These are phyloP conservation scores for Lepraria neglecta DNA, from an alignment of 495 filamentous ascomycete genomes.

Conservation along the genomic window DNA sequence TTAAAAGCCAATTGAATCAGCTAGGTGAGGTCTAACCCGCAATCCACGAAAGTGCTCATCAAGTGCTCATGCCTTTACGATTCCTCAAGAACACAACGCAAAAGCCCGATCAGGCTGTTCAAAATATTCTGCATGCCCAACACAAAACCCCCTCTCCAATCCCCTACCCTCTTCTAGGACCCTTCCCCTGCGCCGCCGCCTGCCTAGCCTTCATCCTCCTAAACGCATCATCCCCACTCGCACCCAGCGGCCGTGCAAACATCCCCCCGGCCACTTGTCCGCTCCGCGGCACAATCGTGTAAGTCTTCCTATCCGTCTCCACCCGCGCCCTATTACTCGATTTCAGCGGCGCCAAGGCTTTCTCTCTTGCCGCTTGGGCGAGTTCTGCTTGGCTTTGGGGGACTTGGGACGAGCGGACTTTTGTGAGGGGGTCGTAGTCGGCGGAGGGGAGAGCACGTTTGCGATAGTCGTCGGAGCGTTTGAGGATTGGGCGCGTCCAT, in stretches of 20 bases:
- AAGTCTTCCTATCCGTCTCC: conserved; percentile 64
- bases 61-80: too few species aligned
- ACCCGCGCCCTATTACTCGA: conserved; percentile 66
- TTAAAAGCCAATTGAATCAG: too few species aligned
- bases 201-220: conserved; percentile 72
- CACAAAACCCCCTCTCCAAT: not conserved
- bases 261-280: conserved; percentile 46
- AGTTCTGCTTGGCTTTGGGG: conserved; percentile 41
- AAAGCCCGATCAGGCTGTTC: too few species aligned
- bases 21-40: too few species aligned
- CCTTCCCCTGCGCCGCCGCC: conserved; percentile 48
- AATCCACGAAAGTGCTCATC: too few species aligned
- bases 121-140: too few species aligned
- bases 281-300: conserved; percentile 70
- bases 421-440: conserved; percentile 45
- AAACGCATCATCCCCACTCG: conserved; percentile 72
- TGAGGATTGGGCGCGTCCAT: conserved; percentile 94
- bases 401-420: conserved; percentile 35
- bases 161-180: conserved; percentile 22
- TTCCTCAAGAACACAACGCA: too few species aligned
- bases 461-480: conserved; percentile 85
- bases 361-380: conserved; percentile 60
- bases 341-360: conserved; percentile 59
- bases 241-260: conserved; percentile 59
- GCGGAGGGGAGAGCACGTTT: conserved; percentile 58